These are phyloP conservation scores for Rauvolfia tetraphylla DNA, from an alignment of 257 asterid species.

Conservation along the genomic window DNA sequence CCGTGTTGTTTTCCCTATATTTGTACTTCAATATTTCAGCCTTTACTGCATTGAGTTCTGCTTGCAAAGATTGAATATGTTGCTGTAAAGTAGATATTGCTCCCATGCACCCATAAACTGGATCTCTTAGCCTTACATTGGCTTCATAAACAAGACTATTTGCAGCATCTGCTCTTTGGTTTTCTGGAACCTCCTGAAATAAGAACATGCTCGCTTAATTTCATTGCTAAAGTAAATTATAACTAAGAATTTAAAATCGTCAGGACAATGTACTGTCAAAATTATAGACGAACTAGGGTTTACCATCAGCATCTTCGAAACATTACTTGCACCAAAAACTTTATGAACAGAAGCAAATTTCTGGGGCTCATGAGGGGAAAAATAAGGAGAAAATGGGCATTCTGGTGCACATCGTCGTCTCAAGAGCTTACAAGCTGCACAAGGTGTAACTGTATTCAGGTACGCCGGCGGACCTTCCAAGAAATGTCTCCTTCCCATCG, in stretches of 20 bases:
- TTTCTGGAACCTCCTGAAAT: slow-evolving; percentile 69
- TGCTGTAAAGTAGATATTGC: slow-evolving; percentile 68
- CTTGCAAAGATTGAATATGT: slow-evolving; percentile 55
- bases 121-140: slow-evolving; percentile 71
- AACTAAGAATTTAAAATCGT: neutral
- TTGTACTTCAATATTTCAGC: slow-evolving; percentile 60
- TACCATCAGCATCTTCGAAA: slow-evolving; percentile 90
- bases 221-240: neutral
- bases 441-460: slow-evolving; percentile 71
- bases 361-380: slow-evolving; percentile 80
- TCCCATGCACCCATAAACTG: slow-evolving; percentile 92
- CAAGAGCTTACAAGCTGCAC: slow-evolving; percentile 90
- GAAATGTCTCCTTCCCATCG: slow-evolving; percentile 39
- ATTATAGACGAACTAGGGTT: neutral
- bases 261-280: neutral
- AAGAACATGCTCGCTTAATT: neutral
- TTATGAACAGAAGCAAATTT: slow-evolving; percentile 88
- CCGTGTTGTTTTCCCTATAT: slow-evolving; percentile 29
- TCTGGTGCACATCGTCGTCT: slow-evolving; percentile 83
- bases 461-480: neutral
- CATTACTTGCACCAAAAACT: slow-evolving; percentile 92
- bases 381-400: slow-evolving; percentile 88
- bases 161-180: slow-evolving; percentile 77
- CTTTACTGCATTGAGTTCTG: slow-evolving; percentile 47
- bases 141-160: slow-evolving; percentile 85